Evolutionary conservation across 331 rosid species (phyloP), one percentile per base, ranked within the genome.

Genomic region (Malus hybrid): DNA sequence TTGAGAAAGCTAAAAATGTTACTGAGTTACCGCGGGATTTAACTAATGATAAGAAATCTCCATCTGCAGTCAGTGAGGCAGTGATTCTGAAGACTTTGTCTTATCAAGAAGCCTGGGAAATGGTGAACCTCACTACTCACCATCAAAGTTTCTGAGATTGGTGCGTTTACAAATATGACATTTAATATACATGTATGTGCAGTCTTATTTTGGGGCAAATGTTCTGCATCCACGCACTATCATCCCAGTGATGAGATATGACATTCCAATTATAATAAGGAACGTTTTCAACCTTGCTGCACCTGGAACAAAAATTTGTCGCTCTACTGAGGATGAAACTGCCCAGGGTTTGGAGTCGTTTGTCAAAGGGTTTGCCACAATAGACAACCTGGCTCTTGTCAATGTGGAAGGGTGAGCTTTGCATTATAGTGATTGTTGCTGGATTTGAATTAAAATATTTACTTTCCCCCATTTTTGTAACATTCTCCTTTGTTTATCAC

Each of bases 21-120:
- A 52, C 31, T 78, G 73, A 65, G 57, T 52, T 52, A 6, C 69
- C 5, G 59, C 14, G 59, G 75, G 65, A 50, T 62, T 71, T 71
- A 36, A 70, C 27, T 60, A 70, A 81, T 24, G 42, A 63, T 59
- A 70, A 81, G 76, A 83, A 71, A 76, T 80, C 76, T 67, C 82
- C 57, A 80, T 79, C 62, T 89, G 86, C 97, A 95, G 99, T 95
- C 83, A 88, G 93, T n/a, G 99, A 95, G 84, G 99, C 97, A 71
- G 97, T 95, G 81, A 85, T 95, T 89, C 83, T 95, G 81, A 85
- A 83, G 89, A 89, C 91, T 7, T 84, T 95, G 78, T 92, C 99
- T 75, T 95, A 95, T 83, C 97, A 95, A 77, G 99, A 95, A 85
- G 99, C 99, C 36, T 95, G 99, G 99, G 99, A 95, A 87, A 95